Evolutionary conservation across 2,329 filamentous ascomycete genomes (phyloP).

Genomic region (Neopestalotiopsis clavispora): DNA sequence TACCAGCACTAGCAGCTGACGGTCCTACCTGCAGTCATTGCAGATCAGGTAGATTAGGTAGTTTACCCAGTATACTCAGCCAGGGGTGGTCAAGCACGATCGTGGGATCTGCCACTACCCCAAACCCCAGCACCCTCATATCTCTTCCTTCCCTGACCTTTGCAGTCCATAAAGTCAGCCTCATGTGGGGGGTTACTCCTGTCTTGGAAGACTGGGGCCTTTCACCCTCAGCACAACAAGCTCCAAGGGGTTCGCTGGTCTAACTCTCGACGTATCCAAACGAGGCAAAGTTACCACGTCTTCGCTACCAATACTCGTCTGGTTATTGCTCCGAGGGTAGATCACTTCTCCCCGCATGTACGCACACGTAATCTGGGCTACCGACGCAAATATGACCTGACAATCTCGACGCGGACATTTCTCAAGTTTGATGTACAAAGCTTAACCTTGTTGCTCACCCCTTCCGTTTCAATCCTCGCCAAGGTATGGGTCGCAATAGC

Average conservation of each 20-base stretch:
- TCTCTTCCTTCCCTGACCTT: background rate
- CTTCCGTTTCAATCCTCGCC: constrained; percentile 10
- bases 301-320: background rate
- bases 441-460: constrained; percentile 10
- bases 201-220: background rate
- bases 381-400: background rate
- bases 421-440: constrained; percentile 12
- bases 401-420: background rate
- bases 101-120: constrained; percentile 3
- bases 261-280: background rate
- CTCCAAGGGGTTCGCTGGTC: background rate
- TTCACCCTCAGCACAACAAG: background rate
- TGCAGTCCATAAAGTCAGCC: constrained; percentile 4
- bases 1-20: background rate
- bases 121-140: too few species aligned
- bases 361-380: background rate
- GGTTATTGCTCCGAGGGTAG: constrained; percentile 2
- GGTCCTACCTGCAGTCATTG: background rate
- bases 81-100: constrained; percentile 7
- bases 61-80: background rate
- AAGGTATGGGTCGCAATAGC: background rate
- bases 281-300: background rate
- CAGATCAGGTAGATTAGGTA: background rate
- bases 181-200: constrained; percentile 8
- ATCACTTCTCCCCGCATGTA: constrained; percentile 6